Conservation (phyloP, 2,329 filamentous ascomycete species). For the Sporothrix globosa region DNA sequence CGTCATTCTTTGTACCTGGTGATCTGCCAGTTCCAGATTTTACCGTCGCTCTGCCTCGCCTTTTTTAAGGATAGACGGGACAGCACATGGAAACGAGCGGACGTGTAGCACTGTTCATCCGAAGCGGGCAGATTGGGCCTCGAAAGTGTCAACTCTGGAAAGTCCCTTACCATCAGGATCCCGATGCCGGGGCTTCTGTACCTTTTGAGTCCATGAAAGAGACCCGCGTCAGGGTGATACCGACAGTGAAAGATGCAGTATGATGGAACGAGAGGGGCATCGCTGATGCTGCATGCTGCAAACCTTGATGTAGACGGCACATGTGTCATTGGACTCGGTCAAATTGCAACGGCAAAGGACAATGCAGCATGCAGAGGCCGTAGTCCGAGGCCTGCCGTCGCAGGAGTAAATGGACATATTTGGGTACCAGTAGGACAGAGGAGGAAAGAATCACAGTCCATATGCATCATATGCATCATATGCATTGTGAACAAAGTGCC, state of each 20-base stretch:
- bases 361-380: background rate
- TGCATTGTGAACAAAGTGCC: too few relatives aligned
- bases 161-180: too few relatives aligned
- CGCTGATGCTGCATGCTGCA: too few relatives aligned
- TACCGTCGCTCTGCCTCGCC: background rate
- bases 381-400: background rate
- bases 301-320: background rate
- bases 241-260: background rate
- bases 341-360: too few relatives aligned
- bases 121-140: background rate
- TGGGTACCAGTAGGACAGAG: background rate
- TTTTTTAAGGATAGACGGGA: background rate
- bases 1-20: background rate
- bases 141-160: too few relatives aligned
- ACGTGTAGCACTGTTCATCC: background rate
- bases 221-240: background rate
- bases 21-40: background rate
- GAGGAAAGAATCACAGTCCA: too few relatives aligned
- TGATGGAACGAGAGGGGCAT: conserved; percentile 9
- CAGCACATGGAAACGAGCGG: background rate
- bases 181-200: background rate
- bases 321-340: background rate
- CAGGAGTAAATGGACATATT: background rate
- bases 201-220: background rate
- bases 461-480: too few relatives aligned